phyloP scores from a whole-genome alignment of 2,329 filamentous ascomycete genomes.

The Ustilaginoidea virens region DNA sequence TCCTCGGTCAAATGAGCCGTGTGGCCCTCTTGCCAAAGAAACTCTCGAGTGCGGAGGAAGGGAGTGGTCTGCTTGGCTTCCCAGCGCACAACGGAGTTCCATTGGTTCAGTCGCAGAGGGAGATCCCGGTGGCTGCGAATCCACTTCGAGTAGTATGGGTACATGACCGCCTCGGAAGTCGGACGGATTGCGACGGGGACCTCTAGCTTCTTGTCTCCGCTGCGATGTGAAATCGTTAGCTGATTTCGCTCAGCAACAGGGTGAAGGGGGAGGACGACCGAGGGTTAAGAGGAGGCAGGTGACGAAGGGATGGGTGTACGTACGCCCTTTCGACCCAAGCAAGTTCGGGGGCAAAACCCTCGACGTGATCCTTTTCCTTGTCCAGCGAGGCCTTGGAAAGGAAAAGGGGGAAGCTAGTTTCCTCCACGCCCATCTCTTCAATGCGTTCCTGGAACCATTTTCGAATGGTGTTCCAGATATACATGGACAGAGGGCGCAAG shows the following conservation, averaged over 20 bases:
- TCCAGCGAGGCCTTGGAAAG: constrained; percentile 78
- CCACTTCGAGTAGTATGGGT: constrained; percentile 92
- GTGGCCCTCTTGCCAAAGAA: constrained; percentile 96
- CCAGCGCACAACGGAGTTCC: constrained; percentile 89
- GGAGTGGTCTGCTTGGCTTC: constrained; percentile 87
- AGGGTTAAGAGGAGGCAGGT: too few relatives aligned
- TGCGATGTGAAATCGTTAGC: constrained; percentile 24
- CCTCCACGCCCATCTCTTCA: constrained; percentile 81
- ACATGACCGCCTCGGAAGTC: constrained; percentile 72
- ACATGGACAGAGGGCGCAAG: constrained; percentile 56
- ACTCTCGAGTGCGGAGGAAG: constrained; percentile 86
- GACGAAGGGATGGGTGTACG: too few relatives aligned
- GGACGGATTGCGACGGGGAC: constrained; percentile 55
- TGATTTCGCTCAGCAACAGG: background rate
- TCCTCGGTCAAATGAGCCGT: constrained; percentile 75
- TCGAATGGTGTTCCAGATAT: constrained; percentile 50
- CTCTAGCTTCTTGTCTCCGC: constrained; percentile 85
- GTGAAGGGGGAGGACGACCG: too few relatives aligned
- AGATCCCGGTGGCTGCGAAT: constrained; percentile 93
- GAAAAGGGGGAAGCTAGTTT: constrained; percentile 95
- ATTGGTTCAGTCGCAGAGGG: constrained; percentile 88
- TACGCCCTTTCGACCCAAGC: constrained; percentile 78
- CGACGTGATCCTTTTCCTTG: constrained; percentile 88
- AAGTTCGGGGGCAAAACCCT: constrained; percentile 92
- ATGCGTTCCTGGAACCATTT: constrained; percentile 61